These are phyloP conservation scores for Cryptomeria japonica DNA, from an alignment of 75 land plant species.

Conservation along the genomic window DNA sequence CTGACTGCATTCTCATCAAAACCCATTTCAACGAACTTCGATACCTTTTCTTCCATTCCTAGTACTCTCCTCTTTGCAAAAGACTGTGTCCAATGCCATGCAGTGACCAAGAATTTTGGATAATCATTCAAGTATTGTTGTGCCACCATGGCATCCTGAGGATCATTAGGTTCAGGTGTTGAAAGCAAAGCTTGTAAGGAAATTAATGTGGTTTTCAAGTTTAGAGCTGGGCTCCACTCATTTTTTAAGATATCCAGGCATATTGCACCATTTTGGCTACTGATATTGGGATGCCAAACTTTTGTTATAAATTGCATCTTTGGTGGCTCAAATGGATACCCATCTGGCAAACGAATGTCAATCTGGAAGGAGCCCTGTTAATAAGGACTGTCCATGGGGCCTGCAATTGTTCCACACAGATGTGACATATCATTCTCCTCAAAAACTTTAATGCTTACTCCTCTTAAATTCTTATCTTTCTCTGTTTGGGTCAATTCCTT, in stretches of 20 bases:
- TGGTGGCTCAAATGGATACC: neutral
- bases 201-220: slow-evolving; percentile 85
- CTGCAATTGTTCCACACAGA: slow-evolving; percentile 14
- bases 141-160: slow-evolving; percentile 98
- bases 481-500: slow-evolving; percentile 10
- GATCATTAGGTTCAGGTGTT: slow-evolving; percentile 93
- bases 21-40: neutral
- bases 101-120: slow-evolving; percentile 54
- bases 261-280: slow-evolving; percentile 99
- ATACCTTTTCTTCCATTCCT: slow-evolving; percentile 86
- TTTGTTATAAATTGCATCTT: neutral
- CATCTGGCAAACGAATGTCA: slow-evolving; percentile 4
- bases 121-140: slow-evolving; percentile 54
- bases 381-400: slow-evolving; percentile 17
- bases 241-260: slow-evolving; percentile 94
- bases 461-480: slow-evolving; percentile 2
- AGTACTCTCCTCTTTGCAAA: slow-evolving; percentile 75
- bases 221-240: slow-evolving; percentile 97
- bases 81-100: slow-evolving; percentile 90
- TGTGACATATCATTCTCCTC: neutral
- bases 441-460: slow-evolving; percentile 4
- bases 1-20: neutral
- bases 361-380: slow-evolving; percentile 1
- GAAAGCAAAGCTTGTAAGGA: slow-evolving; percentile 95
- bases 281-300: slow-evolving; percentile 88